phyloP scores from a whole-genome alignment of 441 rosid genomes.

The Adansonia gregorii region DNA sequence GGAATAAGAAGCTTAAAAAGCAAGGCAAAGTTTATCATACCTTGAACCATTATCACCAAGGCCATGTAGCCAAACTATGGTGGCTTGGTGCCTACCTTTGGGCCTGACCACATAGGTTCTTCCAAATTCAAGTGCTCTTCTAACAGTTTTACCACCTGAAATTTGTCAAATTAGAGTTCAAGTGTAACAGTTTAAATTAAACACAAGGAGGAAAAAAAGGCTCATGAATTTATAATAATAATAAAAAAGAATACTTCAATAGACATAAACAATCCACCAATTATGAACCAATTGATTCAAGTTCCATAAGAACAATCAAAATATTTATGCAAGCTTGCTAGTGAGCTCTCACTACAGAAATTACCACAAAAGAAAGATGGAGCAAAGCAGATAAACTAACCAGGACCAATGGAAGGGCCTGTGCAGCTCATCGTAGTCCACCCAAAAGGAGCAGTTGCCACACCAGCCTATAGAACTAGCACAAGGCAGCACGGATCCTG shows the following conservation, averaged over 20 bases:
- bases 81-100: constrained; percentile 93
- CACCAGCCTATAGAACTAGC: constrained; percentile 13
- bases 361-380: background rate
- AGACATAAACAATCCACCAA: background rate
- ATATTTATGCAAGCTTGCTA: constrained; percentile 1
- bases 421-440: constrained; percentile 65
- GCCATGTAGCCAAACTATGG: constrained; percentile 98
- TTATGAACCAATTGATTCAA: background rate
- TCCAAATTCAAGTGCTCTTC: constrained; percentile 80
- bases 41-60: constrained; percentile 94
- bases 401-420: constrained; percentile 67
- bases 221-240: background rate
- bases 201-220: background rate
- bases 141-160: constrained; percentile 58
- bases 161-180: constrained; percentile 25
- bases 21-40: constrained; percentile 38
- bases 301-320: background rate
- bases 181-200: background rate
- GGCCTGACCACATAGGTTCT: constrained; percentile 92
- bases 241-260: background rate
- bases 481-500: constrained; percentile 37
- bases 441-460: constrained; percentile 22
- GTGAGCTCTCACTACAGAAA: background rate
- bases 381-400: constrained; percentile 43
- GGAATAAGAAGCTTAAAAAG: constrained; percentile 12